phyloP scores from a whole-genome alignment of 495 filamentous ascomycete species.

The Letharia lupina region DNA sequence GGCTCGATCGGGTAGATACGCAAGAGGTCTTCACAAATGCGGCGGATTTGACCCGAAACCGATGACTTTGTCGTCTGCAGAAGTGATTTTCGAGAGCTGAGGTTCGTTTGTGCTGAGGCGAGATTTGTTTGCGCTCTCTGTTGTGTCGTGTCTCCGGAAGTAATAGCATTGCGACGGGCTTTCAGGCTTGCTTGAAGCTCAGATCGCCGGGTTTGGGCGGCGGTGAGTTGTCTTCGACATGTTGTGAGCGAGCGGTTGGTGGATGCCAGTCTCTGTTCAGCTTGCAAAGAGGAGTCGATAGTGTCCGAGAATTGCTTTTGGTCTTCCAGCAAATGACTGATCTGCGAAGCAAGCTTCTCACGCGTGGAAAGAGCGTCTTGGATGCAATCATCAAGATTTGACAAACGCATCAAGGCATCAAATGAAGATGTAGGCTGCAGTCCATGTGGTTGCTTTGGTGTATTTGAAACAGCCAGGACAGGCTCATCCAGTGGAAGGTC shows the following conservation, averaged over 20 bases:
- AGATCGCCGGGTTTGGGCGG: conserved; percentile 47
- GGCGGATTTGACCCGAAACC: conserved; percentile 69
- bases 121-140: conserved; percentile 39
- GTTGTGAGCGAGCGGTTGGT: conserved; percentile 51
- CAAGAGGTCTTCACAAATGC: conserved; percentile 75
- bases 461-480: conserved; percentile 24
- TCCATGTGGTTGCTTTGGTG: conserved; percentile 36
- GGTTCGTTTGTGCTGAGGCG: conserved; percentile 48
- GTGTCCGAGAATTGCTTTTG: conserved; percentile 38
- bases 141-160: conserved; percentile 50
- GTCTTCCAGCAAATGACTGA: conserved; percentile 59
- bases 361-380: conserved; percentile 80
- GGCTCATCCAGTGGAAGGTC: conserved; percentile 44
- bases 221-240: conserved; percentile 57
- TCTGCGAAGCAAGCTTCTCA: conserved; percentile 65
- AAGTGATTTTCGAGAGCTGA: conserved; percentile 46
- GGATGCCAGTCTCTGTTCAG: conserved; percentile 53
- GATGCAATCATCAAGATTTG: conserved; percentile 84
- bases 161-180: conserved; percentile 58
- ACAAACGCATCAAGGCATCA: conserved; percentile 80
- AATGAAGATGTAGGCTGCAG: conserved; percentile 67
- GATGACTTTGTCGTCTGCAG: conserved; percentile 50
- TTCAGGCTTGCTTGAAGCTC: conserved; percentile 59
- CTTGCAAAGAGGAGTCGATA: conserved; percentile 48
- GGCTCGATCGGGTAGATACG: conserved; percentile 74